Evolutionary conservation across 495 filamentous ascomycete genomes (phyloP).

Genomic region (Wilcoxina mikolae): DNA sequence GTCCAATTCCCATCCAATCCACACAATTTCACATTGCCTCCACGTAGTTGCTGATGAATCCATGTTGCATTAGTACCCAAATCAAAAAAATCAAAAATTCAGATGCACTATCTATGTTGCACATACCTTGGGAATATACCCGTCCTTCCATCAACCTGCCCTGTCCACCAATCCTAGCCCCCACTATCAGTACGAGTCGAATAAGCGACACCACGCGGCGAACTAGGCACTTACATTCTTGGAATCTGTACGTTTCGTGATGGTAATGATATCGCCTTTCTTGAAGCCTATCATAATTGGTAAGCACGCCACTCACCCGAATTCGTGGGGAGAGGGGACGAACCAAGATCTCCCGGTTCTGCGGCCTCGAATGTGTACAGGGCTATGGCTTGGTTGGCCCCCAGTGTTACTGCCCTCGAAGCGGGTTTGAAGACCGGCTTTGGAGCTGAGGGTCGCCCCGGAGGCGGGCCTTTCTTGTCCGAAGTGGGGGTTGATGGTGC

Average conservation of each 20-base stretch:
- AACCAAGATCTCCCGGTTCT: constrained; percentile 83
- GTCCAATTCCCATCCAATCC: not conserved
- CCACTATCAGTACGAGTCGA: not conserved
- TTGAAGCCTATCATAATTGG: no score
- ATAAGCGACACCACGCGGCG: no score
- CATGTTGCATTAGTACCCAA: constrained; percentile 7
- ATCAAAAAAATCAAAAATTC: not conserved
- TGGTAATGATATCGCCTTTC: constrained; percentile 96
- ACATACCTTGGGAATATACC: constrained; percentile 29
- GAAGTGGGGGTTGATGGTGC: not conserved
- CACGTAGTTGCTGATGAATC: constrained; percentile 23
- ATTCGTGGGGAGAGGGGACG: no score
- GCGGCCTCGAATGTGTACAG: constrained; percentile 88
- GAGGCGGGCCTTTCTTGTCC: constrained; percentile 26
- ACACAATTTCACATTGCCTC: constrained; percentile 13
- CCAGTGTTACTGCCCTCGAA: constrained; percentile 47
- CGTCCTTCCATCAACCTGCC: constrained; percentile 20
- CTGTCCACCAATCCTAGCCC: constrained; percentile 29
- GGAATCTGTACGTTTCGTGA: constrained; percentile 79
- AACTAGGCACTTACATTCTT: constrained; percentile 19
- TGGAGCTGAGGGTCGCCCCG: constrained; percentile 62
- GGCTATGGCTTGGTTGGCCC: constrained; percentile 73
- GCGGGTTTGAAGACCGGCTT: constrained; percentile 63
- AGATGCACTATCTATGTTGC: not conserved
- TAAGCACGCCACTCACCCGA: no score